A percentile compares a stretch with the other conserved stretches of the same genome.
Conservation (phyloP, 768 basidiomycete species). For the Zangia roseola region DNA sequence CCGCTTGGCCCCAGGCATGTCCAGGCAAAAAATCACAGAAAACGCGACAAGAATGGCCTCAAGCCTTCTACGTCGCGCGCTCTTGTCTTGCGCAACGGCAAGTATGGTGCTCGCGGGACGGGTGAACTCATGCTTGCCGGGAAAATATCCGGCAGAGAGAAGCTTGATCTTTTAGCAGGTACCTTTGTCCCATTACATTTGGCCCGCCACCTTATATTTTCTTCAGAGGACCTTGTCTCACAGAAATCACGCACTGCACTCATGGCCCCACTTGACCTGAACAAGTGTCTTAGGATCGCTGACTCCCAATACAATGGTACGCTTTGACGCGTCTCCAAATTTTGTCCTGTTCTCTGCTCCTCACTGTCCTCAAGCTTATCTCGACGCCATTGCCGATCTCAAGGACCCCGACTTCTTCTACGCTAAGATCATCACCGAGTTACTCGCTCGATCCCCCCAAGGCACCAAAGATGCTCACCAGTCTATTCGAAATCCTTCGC, state of each 20-base stretch:
- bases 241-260: conserved; percentile 57
- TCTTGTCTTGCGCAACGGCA: conserved; percentile 71
- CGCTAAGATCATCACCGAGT: conserved; percentile 53
- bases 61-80: conserved; percentile 71
- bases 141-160: conserved; percentile 74
- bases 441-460: conserved; percentile 47
- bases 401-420: conserved; percentile 66
- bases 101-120: conserved; percentile 67
- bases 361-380: conserved; percentile 45
- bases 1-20: conserved; percentile 56
- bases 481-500: conserved; percentile 42
- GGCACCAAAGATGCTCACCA: conserved; percentile 25
- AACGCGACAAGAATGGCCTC: conserved; percentile 49
- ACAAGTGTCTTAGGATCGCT: conserved; percentile 63
- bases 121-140: conserved; percentile 60
- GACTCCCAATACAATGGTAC: conserved; percentile 72
- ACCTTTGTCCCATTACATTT: conserved; percentile 8
- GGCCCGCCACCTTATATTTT: background rate
- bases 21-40: conserved; percentile 31
- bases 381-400: conserved; percentile 69
- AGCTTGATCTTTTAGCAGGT: conserved; percentile 79
- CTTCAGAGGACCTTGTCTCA: conserved; percentile 61
- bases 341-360: conserved; percentile 2
- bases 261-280: conserved; percentile 61
- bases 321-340: conserved; percentile 10